phyloP scores from a whole-genome alignment of 768 basidiomycete genomes.

The Tulasnella sp. region DNA sequence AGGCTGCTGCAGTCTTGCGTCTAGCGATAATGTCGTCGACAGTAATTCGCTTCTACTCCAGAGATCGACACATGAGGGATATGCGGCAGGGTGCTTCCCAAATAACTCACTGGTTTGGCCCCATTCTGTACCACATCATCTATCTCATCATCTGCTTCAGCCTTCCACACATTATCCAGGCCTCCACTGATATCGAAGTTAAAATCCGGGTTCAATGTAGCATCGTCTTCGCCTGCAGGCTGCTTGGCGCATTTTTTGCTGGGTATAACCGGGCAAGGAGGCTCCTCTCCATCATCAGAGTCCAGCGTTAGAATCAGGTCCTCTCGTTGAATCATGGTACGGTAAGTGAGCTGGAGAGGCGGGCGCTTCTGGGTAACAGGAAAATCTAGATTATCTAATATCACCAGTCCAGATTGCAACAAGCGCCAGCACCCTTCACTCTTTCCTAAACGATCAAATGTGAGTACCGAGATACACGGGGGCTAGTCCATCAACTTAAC shows the following conservation, averaged over 20 bases:
- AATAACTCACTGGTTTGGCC: background rate
- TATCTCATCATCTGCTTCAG: constrained; percentile 9
- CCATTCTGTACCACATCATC: background rate
- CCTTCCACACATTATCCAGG: constrained; percentile 48
- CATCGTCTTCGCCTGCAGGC: constrained; percentile 34
- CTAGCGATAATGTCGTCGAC: constrained; percentile 85
- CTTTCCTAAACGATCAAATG: background rate
- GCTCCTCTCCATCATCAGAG: constrained; percentile 55
- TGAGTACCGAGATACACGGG: background rate
- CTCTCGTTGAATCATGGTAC: background rate
- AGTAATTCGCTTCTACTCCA: constrained; percentile 57
- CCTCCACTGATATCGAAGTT: constrained; percentile 70
- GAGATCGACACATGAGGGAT: background rate
- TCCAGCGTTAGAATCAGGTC: constrained; percentile 81
- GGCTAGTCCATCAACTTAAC: background rate
- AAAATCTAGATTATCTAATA: background rate
- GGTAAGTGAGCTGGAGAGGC: too few species aligned
- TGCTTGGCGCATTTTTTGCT: constrained; percentile 5
- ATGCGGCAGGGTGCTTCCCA: background rate
- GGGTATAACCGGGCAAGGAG: background rate
- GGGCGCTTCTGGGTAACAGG: background rate
- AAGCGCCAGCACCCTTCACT: background rate
- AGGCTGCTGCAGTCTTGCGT: constrained; percentile 20
- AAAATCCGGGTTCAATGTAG: constrained; percentile 68
- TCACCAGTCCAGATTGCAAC: background rate